Evolutionary conservation across 495 filamentous ascomycete genomes (phyloP).

Genomic region (Penicillium tannophilum): DNA sequence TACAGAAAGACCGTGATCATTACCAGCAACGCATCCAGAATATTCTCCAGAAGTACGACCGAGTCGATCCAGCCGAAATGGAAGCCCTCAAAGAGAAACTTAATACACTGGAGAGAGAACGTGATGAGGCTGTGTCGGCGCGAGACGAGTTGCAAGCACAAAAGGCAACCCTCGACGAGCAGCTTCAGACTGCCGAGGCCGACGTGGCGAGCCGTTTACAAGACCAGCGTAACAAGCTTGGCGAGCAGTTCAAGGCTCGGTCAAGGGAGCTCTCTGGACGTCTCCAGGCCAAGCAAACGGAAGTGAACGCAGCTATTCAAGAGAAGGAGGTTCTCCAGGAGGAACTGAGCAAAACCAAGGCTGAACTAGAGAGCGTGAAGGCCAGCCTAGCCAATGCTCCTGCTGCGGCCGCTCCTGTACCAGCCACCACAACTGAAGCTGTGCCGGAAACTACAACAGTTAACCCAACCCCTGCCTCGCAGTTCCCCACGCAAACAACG

Average conservation of each 20-base stretch:
- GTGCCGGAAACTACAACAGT: slow-evolving; percentile 26
- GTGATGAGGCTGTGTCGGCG: slow-evolving; percentile 53
- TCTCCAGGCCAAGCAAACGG: slow-evolving; percentile 52
- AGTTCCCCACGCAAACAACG: slow-evolving; percentile 33
- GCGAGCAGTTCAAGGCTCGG: slow-evolving; percentile 62
- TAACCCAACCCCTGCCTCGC: slow-evolving; percentile 45
- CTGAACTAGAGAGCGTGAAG: slow-evolving; percentile 43
- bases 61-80: slow-evolving; percentile 88
- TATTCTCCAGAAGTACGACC: slow-evolving; percentile 93
- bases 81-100: slow-evolving; percentile 78
- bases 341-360: slow-evolving; percentile 49
- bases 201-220: slow-evolving; percentile 30
- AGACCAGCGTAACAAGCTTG: slow-evolving; percentile 54
- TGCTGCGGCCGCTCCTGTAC: slow-evolving; percentile 13
- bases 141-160: slow-evolving; percentile 59
- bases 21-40: slow-evolving; percentile 94
- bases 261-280: slow-evolving; percentile 52
- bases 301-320: slow-evolving; percentile 44
- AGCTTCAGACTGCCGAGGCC: slow-evolving; percentile 54
- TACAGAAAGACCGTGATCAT: slow-evolving; percentile 84
- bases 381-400: slow-evolving; percentile 35
- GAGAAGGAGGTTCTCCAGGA: slow-evolving; percentile 55
- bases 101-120: slow-evolving; percentile 66
- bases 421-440: slow-evolving; percentile 4
- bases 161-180: slow-evolving; percentile 59